Conservation (phyloP, 2,329 filamentous ascomycete species). For the Trichoderma asperellum region DNA sequence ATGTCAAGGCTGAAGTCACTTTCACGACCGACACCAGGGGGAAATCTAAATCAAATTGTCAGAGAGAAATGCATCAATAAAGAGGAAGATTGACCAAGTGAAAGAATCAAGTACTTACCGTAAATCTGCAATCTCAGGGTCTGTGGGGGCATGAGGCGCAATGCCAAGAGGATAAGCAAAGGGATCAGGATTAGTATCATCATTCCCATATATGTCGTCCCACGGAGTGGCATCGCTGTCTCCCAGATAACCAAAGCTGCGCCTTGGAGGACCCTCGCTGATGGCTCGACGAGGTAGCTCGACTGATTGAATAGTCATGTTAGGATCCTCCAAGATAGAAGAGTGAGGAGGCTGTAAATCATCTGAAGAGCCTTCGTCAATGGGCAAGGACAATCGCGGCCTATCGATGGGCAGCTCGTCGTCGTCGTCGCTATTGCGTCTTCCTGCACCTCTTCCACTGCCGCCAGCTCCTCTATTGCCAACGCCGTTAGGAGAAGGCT, state of each 20-base stretch:
- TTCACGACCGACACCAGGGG: conserved; percentile 46
- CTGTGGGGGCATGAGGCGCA: neutral
- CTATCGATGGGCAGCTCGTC: conserved; percentile 55
- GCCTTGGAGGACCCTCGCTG: conserved; percentile 50
- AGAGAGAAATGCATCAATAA: neutral
- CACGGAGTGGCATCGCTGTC: conserved; percentile 33
- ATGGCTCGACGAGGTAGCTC: conserved; percentile 60
- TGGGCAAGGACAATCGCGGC: conserved; percentile 60
- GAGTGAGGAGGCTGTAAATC: conserved; percentile 58
- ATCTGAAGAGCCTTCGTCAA: conserved; percentile 57
- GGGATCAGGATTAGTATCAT: neutral
- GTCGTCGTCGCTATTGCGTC: conserved; percentile 49
- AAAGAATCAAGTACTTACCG: conserved; percentile 43
- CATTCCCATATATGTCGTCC: neutral
- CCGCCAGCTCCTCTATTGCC: conserved; percentile 32
- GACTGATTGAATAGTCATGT: conserved; percentile 62
- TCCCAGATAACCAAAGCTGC: conserved; percentile 57
- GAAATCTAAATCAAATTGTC: conserved; percentile 36
- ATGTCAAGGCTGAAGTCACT: conserved; percentile 58
- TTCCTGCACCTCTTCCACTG: conserved; percentile 37
- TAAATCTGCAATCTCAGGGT: conserved; percentile 44
- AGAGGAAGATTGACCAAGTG: neutral
- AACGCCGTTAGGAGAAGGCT: conserved; percentile 41
- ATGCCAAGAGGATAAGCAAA: neutral
- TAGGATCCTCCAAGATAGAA: conserved; percentile 60